These are phyloP conservation scores for Candida dubliniensis DNA, from an alignment of 1,139 yeast genomes.

Conservation along the genomic window DNA sequence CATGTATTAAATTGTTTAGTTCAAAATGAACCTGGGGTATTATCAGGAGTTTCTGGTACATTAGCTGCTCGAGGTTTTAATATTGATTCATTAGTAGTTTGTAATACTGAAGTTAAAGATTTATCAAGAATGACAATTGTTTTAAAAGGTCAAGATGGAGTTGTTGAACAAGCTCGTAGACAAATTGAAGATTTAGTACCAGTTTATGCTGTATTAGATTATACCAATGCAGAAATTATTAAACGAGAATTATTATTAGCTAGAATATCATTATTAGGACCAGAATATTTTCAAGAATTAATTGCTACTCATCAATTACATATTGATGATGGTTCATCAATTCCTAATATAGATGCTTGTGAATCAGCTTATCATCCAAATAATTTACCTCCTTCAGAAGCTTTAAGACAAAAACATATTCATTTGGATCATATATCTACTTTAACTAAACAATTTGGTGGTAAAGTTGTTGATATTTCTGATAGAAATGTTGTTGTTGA, in stretches of 20 bases:
- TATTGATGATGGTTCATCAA: conserved; percentile 38
- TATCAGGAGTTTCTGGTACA: conserved; percentile 90
- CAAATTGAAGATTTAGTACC: conserved; percentile 98
- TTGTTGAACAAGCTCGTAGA: conserved; percentile 97
- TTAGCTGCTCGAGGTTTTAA: conserved; percentile 98
- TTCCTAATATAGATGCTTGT: conserved; percentile 50
- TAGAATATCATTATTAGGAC: conserved; percentile 89
- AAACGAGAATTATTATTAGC: conserved; percentile 88
- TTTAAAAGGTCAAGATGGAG: conserved; percentile 91
- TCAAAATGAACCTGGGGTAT: conserved; percentile 97
- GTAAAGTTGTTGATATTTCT: conserved; percentile 86
- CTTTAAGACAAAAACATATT: conserved; percentile 87
- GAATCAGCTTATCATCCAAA: conserved; percentile 77
- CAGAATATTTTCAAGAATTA: conserved; percentile 95
- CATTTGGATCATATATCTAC: conserved; percentile 84
- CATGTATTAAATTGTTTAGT: conserved; percentile 96
- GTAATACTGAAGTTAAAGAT: conserved; percentile 94
- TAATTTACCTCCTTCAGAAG: conserved; percentile 87
- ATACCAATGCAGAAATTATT: conserved; percentile 85
- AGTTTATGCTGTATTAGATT: conserved; percentile 95
- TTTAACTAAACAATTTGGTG: conserved; percentile 85
- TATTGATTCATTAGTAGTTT: conserved; percentile 94
- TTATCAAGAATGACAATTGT: conserved; percentile 96
- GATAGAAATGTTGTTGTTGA: conserved; percentile 94
- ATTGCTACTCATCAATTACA: conserved; percentile 78